Conservation (phyloP, 495 filamentous ascomycete genomes). For the Xylaria grammica region DNA sequence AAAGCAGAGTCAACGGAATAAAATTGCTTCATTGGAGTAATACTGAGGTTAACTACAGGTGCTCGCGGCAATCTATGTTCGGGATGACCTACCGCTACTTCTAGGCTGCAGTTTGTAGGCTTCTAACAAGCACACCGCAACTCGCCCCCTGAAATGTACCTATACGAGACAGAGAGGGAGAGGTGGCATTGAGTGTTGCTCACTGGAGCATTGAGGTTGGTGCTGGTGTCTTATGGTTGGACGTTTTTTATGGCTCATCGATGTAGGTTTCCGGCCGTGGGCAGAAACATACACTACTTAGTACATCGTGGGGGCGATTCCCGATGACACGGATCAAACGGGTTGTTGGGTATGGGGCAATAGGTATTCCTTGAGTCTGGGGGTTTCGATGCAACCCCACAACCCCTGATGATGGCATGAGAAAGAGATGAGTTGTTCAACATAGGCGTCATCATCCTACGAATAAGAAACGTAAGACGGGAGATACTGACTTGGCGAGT, state of each 20-base stretch:
- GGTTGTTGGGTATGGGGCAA: constrained; percentile 16
- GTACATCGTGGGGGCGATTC: constrained; percentile 21
- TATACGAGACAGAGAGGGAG: background rate
- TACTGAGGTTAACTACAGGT: constrained; percentile 11
- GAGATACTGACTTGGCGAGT: background rate
- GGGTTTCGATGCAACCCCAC: constrained; percentile 18
- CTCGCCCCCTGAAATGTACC: constrained; percentile 13
- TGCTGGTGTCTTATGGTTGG: background rate
- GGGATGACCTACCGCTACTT: constrained; percentile 8
- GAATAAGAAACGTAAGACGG: constrained; percentile 6
- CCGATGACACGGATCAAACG: constrained; percentile 24
- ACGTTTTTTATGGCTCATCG: constrained; percentile 9
- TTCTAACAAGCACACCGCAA: constrained; percentile 17
- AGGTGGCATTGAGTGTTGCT: background rate
- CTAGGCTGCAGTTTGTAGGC: constrained; percentile 11
- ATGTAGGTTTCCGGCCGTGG: constrained; percentile 11
- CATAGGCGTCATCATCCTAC: constrained; percentile 5
- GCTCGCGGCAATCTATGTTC: constrained; percentile 12
- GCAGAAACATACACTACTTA: background rate
- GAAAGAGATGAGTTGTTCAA: constrained; percentile 23
- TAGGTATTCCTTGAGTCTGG: constrained; percentile 8
- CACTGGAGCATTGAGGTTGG: background rate
- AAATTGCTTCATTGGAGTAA: constrained; percentile 3
- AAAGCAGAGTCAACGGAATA: background rate
- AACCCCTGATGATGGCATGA: constrained; percentile 19